Base-by-base conservation (phyloP, 2,329 filamentous ascomycete genomes). In the Knoxdaviesia capensis region DNA sequence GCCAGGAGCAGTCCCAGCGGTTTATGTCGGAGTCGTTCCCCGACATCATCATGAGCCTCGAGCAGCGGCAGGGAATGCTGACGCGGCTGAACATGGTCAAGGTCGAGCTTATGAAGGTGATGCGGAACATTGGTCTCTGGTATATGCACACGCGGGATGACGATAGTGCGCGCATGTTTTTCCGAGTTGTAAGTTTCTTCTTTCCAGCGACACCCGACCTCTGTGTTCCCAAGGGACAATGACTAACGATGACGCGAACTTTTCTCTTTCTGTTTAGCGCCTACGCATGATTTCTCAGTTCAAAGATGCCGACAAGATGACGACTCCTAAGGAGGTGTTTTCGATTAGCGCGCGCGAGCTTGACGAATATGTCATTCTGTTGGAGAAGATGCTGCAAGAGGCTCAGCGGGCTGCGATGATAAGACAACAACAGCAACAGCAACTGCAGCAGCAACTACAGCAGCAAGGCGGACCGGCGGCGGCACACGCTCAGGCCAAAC, bases 271-370 rank as follows among this genome's bases (percentile, higher is more conserved):
- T 44, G 31, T 20, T 20, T 49, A 77, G 71, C 68, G 71, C 45
- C 55, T 62, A 31, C 68, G 68, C 7, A 57, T 77, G 32, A 49
- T 62, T 1, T 63, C 61, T 38, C 73, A 77, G 49, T 77, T 72
- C 46, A 50, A 53, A 5, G 66, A 73, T 44, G 63, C 62, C 9
- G 63, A 68, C 1, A 54, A 57, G 39, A 62, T 68, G 59, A 57
- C 51, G 3, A 54, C 56, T 2, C 54, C 65, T 7, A 70, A 64
- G 46, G 59, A 65, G 6, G 54, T 53, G 3, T 69, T 77, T 38
- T 71, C 68, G 29, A 65, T 77, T 11, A 58, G 54, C n/a, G 52
- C 57, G 0, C 50, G 58, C 4, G 73, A 77, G 41, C 52, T 76
- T 28, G 66, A 74, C 31, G 56, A 64, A 30, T 61, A 63, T 31